These are phyloP conservation scores for Ogataea methanolica DNA, from an alignment of 805 yeast genomes.

Conservation along the genomic window DNA sequence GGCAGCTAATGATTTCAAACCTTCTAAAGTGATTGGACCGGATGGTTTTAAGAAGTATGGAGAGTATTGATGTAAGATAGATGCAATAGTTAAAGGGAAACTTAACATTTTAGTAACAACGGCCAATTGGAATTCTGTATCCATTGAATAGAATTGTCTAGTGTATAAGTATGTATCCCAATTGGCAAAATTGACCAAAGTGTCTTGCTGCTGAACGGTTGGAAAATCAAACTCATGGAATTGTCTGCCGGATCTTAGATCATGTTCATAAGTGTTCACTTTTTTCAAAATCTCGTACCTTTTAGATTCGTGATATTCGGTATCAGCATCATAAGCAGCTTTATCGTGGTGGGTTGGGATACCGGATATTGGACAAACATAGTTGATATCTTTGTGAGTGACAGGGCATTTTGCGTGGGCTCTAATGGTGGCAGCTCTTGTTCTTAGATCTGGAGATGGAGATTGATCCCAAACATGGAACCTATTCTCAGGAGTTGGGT, in stretches of 20 bases:
- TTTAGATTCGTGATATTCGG: constrained; percentile 60
- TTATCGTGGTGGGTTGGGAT: constrained; percentile 92
- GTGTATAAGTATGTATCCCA: constrained; percentile 97
- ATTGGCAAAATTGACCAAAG: constrained; percentile 65
- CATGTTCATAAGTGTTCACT: constrained; percentile 93
- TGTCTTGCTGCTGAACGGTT: constrained; percentile 67
- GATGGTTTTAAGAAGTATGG: constrained; percentile 79
- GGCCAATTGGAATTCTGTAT: constrained; percentile 92
- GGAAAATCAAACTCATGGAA: constrained; percentile 97
- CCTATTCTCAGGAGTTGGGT: constrained; percentile 67
- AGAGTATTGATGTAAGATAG: constrained; percentile 75
- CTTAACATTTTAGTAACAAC: constrained; percentile 92
- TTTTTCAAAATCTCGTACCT: constrained; percentile 72
- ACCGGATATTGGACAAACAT: constrained; percentile 89
- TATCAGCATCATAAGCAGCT: constrained; percentile 85
- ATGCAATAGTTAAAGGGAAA: constrained; percentile 86
- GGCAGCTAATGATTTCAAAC: constrained; percentile 90
- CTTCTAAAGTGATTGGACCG: constrained; percentile 88
- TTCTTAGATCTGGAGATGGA: constrained; percentile 81
- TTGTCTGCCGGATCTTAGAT: constrained; percentile 85
- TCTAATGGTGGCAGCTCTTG: constrained; percentile 86
- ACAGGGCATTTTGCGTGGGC: constrained; percentile 90
- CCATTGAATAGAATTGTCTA: constrained; percentile 91
- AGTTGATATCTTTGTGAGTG: constrained; percentile 72
- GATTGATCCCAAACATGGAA: constrained; percentile 91